Conservation (phyloP, 352 stramenopile genomes). For the Pythium myriotylum region DNA sequence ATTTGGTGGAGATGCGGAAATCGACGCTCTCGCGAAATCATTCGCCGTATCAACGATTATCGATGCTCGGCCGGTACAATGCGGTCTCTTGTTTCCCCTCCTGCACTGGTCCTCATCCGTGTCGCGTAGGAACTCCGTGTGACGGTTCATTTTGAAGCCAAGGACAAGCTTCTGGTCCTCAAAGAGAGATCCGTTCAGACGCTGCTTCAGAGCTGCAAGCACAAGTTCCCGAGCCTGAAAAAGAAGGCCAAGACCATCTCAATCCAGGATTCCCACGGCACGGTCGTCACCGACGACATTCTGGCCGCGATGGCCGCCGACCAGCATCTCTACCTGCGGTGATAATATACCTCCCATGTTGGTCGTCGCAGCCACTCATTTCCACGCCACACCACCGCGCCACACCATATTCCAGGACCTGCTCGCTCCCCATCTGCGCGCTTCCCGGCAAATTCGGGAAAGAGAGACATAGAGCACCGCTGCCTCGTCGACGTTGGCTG, state of each 20-base stretch:
- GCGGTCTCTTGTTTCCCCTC: too few relatives aligned
- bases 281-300: constrained; percentile 25
- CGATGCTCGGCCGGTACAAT: too few relatives aligned
- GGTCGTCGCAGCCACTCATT: constrained; percentile 21
- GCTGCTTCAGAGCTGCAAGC: constrained; percentile 37
- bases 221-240: constrained; percentile 42
- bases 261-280: constrained; percentile 38
- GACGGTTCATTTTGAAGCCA: constrained; percentile 34
- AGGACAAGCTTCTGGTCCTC: constrained; percentile 43
- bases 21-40: constrained; percentile 11
- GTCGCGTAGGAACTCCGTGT: constrained; percentile 44
- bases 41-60: constrained; percentile 19
- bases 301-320: constrained; percentile 31
- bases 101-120: too few relatives aligned
- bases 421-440: constrained; percentile 36
- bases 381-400: constrained; percentile 27
- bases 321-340: constrained; percentile 41
- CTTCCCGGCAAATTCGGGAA: constrained; percentile 68
- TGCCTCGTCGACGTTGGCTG: constrained; percentile 45
- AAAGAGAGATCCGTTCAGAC: constrained; percentile 35
- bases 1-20: neutral
- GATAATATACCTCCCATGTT: constrained; percentile 17
- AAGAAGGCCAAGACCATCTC: constrained; percentile 25
- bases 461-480: constrained; percentile 46
- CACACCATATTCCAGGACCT: constrained; percentile 31